These are phyloP conservation scores for Hygrophila difformis DNA, from an alignment of 257 asterid genomes.

Conservation along the genomic window DNA sequence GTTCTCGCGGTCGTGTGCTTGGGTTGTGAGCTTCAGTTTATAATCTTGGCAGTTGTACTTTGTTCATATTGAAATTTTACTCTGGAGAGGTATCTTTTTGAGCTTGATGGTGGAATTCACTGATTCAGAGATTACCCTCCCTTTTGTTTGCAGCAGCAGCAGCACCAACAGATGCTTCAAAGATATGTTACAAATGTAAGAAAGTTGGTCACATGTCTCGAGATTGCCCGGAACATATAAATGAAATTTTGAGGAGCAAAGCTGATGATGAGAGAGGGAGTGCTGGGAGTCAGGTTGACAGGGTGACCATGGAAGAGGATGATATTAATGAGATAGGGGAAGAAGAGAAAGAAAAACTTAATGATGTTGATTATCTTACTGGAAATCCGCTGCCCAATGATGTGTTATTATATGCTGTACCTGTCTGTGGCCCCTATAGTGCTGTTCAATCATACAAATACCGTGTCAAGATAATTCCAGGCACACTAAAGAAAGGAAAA, in stretches of 20 bases:
- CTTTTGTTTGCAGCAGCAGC: slow-evolving; percentile 28
- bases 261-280: slow-evolving; percentile 22
- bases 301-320: slow-evolving; percentile 83
- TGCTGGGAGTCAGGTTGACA: slow-evolving; percentile 43
- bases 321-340: slow-evolving; percentile 94
- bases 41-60: too few relatives aligned
- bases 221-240: slow-evolving; percentile 69
- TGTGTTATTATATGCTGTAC: slow-evolving; percentile 75
- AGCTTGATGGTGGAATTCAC: background rate
- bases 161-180: slow-evolving; percentile 48
- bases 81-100: slow-evolving; percentile 2
- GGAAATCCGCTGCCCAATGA: slow-evolving; percentile 79
- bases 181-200: slow-evolving; percentile 87
- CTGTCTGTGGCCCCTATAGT: slow-evolving; percentile 86
- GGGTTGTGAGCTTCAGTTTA: too few relatives aligned
- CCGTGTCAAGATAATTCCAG: slow-evolving; percentile 92
- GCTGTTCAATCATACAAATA: slow-evolving; percentile 87
- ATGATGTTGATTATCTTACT: slow-evolving; percentile 86
- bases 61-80: slow-evolving; percentile 1
- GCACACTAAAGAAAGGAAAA: slow-evolving; percentile 88
- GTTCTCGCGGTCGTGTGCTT: background rate
- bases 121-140: slow-evolving; percentile 3
- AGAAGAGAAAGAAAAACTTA: slow-evolving; percentile 84
- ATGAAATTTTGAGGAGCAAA: slow-evolving; percentile 29
- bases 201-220: slow-evolving; percentile 78